Conservation (phyloP, 306 rosid genomes). For the Ziziphus jujuba region DNA sequence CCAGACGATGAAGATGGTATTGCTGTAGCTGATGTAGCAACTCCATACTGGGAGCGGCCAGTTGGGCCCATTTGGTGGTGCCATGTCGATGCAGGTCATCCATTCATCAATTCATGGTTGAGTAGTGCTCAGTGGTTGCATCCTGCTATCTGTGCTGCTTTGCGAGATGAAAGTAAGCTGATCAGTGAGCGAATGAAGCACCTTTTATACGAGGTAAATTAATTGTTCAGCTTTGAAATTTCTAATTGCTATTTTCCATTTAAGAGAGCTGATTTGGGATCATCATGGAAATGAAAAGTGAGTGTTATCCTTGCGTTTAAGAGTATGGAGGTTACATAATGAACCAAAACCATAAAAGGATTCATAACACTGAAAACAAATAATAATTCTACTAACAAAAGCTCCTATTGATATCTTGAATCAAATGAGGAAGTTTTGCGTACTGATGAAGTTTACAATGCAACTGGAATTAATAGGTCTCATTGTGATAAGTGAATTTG, state of each 20-base stretch:
- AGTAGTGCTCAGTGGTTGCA: conserved; percentile 32
- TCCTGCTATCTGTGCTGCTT: conserved; percentile 28
- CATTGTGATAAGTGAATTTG: no score
- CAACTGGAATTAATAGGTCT: no score
- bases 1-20: conserved; percentile 38
- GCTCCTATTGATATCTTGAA: no score
- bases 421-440: no score
- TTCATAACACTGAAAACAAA: no score
- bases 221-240: neutral
- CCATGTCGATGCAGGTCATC: conserved; percentile 30
- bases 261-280: neutral
- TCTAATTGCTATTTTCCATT: neutral
- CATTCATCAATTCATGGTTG: conserved; percentile 25
- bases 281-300: neutral
- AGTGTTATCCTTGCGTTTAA: no score
- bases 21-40: conserved; percentile 37
- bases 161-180: conserved; percentile 32
- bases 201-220: conserved; percentile 27
- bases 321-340: no score
- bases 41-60: conserved; percentile 24
- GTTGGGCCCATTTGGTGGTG: conserved; percentile 40
- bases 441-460: no score
- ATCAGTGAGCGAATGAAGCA: conserved; percentile 36
- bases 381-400: no score
- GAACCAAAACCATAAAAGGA: no score